Base-by-base conservation (phyloP, 352 stramenopile species). In the Peronospora belbahrii region DNA sequence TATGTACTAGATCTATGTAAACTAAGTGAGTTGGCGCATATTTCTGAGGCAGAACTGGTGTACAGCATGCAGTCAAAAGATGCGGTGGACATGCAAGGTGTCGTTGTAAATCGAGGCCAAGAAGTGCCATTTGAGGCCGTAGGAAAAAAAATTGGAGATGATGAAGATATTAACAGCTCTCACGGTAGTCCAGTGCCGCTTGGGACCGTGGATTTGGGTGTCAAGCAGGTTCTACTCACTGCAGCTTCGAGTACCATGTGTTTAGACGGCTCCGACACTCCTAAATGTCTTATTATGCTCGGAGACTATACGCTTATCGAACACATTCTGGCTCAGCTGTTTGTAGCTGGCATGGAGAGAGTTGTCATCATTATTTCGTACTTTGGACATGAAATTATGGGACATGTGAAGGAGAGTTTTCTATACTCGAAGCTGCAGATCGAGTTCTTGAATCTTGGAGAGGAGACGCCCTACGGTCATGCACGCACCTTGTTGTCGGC, bases 351-450 rank as follows among this genome's bases (percentile, higher is more conserved):
- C 13, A 89, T 93, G 61, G 73, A 85, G 55, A 65, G 78, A 20
- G 78, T 92, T 19, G 81, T 92, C 45, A 78, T 92, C 52, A 86
- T 88, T 52, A 85, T 92, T 24, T 84, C 81, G 50, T 80, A 88
- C 43, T 85, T 77, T 59, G 76, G 74, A 8, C 69, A 83, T 22
- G 77, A 88, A 37, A 88, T 88, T 55, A 86, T 85, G 70, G 72
- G 75, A 15, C 74, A 87, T 33, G 68, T 92, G 6, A 86, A 88
- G 48, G 53, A 80, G 19, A 86, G 75, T 37, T 73, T 84, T 30
- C 47, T 92, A 28, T 88, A 73, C 48, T 38, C 70, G 28, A 86
- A 87, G 48, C 57, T 92, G 48, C 67, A 82, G 52, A 88, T 92
- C 35, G 78, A 88, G 57, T 92, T 90, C 48, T 39, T 92, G 19